These are phyloP conservation scores for Paecilomyces dactylethromorphus DNA, from an alignment of 2,329 filamentous ascomycete species.

Conservation along the genomic window DNA sequence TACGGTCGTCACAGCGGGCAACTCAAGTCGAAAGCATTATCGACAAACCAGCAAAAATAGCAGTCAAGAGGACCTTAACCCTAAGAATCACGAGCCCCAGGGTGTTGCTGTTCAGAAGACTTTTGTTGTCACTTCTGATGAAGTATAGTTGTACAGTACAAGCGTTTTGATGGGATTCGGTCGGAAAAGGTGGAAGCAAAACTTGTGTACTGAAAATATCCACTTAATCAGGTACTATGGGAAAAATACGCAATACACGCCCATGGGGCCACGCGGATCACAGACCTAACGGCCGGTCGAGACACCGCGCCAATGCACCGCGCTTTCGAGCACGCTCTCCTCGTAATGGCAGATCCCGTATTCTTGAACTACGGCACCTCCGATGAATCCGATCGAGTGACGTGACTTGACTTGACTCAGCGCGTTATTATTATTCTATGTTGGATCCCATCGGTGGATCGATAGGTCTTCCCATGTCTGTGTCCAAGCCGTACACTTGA, in stretches of 20 bases:
- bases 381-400: no score
- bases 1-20: constrained; percentile 18
- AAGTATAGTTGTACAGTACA: constrained; percentile 7
- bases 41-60: constrained; percentile 19
- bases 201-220: not conserved
- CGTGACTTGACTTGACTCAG: no score
- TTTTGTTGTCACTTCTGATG: constrained; percentile 23
- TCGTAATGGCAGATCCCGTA: no score
- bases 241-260: no score
- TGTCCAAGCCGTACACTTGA: not conserved
- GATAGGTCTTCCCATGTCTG: not conserved
- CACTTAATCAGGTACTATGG: not conserved
- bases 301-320: no score
- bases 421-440: not conserved
- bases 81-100: constrained; percentile 11
- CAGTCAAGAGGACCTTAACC: constrained; percentile 28
- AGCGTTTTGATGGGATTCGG: not conserved
- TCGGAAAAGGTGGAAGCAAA: not conserved
- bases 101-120: constrained; percentile 30
- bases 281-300: no score
- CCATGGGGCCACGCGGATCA: no score
- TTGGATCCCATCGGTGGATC: not conserved
- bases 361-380: no score
- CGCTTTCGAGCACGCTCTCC: no score
- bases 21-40: constrained; percentile 9